phyloP scores from a whole-genome alignment of 2,329 filamentous ascomycete genomes.

The Monilinia fructicola region DNA sequence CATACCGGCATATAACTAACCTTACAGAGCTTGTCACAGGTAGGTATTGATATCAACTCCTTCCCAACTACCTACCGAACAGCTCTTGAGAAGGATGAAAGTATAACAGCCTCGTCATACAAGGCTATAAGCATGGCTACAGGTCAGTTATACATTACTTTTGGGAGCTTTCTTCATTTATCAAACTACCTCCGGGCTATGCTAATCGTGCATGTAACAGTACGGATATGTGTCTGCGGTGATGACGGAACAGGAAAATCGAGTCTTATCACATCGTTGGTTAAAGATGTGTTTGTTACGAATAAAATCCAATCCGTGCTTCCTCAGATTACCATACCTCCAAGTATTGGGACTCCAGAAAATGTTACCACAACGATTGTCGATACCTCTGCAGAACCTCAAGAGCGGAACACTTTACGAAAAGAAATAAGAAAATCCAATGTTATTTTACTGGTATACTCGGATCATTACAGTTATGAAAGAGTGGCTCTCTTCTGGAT shows the following conservation, averaged over 20 bases:
- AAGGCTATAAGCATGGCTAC: constrained; percentile 39
- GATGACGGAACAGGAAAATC: constrained; percentile 96
- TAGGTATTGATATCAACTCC: background rate
- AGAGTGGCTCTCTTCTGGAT: constrained; percentile 97
- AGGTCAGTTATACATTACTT: constrained; percentile 29
- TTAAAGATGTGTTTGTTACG: constrained; percentile 95
- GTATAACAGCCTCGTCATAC: constrained; percentile 31
- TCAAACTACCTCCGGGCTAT: background rate
- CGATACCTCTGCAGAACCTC: constrained; percentile 92
- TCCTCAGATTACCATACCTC: constrained; percentile 91
- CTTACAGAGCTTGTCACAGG: background rate
- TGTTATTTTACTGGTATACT: constrained; percentile 94
- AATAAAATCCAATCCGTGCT: constrained; percentile 94
- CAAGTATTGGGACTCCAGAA: constrained; percentile 87
- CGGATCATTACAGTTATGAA: constrained; percentile 98
- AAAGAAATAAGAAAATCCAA: constrained; percentile 97
- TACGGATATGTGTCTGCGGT: constrained; percentile 93
- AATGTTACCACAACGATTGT: constrained; percentile 97
- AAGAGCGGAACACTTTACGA: constrained; percentile 84
- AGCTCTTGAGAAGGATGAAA: constrained; percentile 25
- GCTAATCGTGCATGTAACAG: constrained; percentile 43
- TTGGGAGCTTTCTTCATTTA: constrained; percentile 9
- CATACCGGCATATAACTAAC: too few species aligned
- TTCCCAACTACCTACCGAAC: background rate
- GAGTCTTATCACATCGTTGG: constrained; percentile 88